These are phyloP conservation scores for Esteya vermicola DNA, from an alignment of 2,329 filamentous ascomycete species.

Conservation along the genomic window DNA sequence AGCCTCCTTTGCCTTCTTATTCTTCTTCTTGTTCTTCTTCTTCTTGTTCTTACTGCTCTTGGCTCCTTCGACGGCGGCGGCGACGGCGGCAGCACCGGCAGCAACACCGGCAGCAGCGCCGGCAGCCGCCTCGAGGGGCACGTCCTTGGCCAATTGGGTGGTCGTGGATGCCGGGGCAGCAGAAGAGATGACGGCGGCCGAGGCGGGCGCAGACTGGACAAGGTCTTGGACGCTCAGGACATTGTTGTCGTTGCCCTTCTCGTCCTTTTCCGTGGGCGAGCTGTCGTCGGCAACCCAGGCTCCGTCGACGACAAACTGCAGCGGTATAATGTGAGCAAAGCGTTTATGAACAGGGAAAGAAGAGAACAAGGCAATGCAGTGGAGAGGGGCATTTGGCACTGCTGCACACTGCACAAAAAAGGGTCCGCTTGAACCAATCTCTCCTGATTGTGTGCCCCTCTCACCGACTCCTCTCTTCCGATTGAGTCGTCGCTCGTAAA, in stretches of 20 bases:
- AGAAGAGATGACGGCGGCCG: slow-evolving; percentile 42
- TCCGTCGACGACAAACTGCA: slow-evolving; percentile 86
- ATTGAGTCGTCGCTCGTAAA: too few relatives aligned
- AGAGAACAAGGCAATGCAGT: neutral
- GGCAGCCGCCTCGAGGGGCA: slow-evolving; percentile 1
- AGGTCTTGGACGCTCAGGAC: slow-evolving; percentile 67
- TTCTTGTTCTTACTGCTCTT: neutral
- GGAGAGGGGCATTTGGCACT: neutral
- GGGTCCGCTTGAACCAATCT: too few relatives aligned
- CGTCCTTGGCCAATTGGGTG: slow-evolving; percentile 39
- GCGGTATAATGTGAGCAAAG: too few relatives aligned
- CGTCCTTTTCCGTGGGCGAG: slow-evolving; percentile 70
- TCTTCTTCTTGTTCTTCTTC: neutral
- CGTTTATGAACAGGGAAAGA: neutral
- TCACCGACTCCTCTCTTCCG: too few relatives aligned
- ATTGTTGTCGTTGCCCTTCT: slow-evolving; percentile 82
- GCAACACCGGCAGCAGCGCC: slow-evolving; percentile 4
- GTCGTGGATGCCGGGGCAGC: slow-evolving; percentile 58
- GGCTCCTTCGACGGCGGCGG: neutral
- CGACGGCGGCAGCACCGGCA: slow-evolving; percentile 2
- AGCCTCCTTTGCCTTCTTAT: neutral
- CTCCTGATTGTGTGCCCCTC: too few relatives aligned
- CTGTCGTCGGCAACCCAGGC: slow-evolving; percentile 75
- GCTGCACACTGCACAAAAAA: too few relatives aligned
- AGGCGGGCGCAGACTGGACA: slow-evolving; percentile 27